Evolutionary conservation across 495 filamentous ascomycete genomes (phyloP).

Genomic region (Antarctomyces pellizariae): DNA sequence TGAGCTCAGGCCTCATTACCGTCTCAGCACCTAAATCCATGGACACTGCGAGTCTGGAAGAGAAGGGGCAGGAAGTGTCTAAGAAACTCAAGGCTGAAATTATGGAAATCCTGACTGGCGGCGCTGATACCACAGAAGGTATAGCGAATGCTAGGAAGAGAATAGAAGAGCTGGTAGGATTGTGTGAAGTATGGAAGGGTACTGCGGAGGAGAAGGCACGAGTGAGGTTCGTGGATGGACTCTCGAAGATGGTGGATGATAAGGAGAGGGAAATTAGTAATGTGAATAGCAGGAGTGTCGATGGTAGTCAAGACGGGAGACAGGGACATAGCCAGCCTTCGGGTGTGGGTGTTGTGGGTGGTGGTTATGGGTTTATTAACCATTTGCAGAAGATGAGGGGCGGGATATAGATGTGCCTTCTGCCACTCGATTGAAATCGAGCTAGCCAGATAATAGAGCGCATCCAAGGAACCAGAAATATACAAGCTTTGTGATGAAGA

Average conservation of each 20-base stretch:
- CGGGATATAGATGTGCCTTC: slow-evolving; percentile 35
- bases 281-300: slow-evolving; percentile 14
- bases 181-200: slow-evolving; percentile 70
- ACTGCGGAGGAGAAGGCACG: slow-evolving; percentile 83
- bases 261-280: slow-evolving; percentile 30
- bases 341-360: slow-evolving; percentile 18
- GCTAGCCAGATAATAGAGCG: no score
- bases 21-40: slow-evolving; percentile 54
- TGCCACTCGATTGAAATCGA: no score
- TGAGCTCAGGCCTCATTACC: slow-evolving; percentile 55
- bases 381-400: slow-evolving; percentile 59
- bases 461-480: no score
- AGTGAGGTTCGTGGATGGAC: slow-evolving; percentile 51
- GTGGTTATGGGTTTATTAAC: slow-evolving; percentile 55
- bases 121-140: slow-evolving; percentile 23
- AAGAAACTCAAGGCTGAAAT: slow-evolving; percentile 50
- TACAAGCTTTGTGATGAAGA: no score
- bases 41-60: slow-evolving; percentile 40
- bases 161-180: slow-evolving; percentile 45
- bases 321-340: slow-evolving; percentile 10
- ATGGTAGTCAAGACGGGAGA: slow-evolving; percentile 10
- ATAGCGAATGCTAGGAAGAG: slow-evolving; percentile 45
- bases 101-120: slow-evolving; percentile 32
- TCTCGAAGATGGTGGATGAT: slow-evolving; percentile 39
- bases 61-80: slow-evolving; percentile 53